Conservation (phyloP, 2,329 filamentous ascomycete species). For the Dothiorella sarmentorum region DNA sequence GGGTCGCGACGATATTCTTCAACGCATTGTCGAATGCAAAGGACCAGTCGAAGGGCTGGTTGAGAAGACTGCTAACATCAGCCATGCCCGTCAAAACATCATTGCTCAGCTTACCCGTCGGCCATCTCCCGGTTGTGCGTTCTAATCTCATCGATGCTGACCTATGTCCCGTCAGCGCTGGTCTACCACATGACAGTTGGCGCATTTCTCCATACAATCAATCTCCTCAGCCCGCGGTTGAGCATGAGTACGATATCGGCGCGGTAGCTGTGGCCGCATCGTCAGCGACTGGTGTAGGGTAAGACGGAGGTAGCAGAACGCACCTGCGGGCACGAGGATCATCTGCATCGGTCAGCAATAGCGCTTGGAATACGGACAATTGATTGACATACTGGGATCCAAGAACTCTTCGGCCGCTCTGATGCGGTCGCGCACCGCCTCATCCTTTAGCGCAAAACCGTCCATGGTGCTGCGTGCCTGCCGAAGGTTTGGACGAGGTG, state of each 20-base stretch:
- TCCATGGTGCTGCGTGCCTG: constrained; percentile 56
- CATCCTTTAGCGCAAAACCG: constrained; percentile 72
- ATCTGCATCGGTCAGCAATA: constrained; percentile 40
- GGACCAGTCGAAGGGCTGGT: constrained; percentile 82
- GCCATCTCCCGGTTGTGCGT: constrained; percentile 82
- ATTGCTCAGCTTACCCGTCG: constrained; percentile 48
- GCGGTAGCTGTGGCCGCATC: constrained; percentile 69
- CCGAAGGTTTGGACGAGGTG: background rate
- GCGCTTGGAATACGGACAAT: background rate
- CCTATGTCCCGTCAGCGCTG: constrained; percentile 25
- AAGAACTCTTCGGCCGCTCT: constrained; percentile 88
- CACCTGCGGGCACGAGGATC: constrained; percentile 57
- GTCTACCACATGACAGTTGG: background rate
- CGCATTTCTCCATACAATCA: constrained; percentile 45
- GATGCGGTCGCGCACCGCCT: constrained; percentile 78
- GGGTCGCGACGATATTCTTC: constrained; percentile 78
- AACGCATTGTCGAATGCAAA: constrained; percentile 87
- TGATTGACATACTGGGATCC: constrained; percentile 69
- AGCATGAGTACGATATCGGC: constrained; percentile 80
- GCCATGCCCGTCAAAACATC: background rate
- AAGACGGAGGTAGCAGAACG: background rate
- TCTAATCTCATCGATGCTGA: constrained; percentile 80
- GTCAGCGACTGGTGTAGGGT: background rate
- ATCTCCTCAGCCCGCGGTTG: constrained; percentile 57
- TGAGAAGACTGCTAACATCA: constrained; percentile 60